These are phyloP conservation scores for Cetradonia linearis DNA, from an alignment of 495 filamentous ascomycete genomes.

Conservation along the genomic window DNA sequence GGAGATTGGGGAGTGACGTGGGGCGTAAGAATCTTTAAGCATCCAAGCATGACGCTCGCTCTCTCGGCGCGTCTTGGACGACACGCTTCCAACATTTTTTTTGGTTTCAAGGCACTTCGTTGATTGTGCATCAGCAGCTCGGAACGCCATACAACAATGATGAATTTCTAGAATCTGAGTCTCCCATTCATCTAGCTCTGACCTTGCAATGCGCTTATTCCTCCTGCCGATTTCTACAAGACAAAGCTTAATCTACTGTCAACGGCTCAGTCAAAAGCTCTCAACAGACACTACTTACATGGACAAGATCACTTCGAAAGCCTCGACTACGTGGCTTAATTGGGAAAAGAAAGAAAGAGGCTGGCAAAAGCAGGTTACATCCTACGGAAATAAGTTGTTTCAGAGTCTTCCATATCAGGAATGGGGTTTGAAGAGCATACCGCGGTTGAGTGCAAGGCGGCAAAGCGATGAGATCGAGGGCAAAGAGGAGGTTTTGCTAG, in stretches of 20 bases:
- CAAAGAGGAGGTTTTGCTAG: constrained; percentile 58
- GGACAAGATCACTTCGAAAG: constrained; percentile 58
- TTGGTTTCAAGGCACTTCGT: background rate
- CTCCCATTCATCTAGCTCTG: background rate
- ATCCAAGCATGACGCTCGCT: background rate
- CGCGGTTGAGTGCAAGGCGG: constrained; percentile 61
- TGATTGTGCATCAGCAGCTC: background rate
- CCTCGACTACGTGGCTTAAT: constrained; percentile 60
- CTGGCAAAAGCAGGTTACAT: constrained; percentile 79
- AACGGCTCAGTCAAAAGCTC: constrained; percentile 47
- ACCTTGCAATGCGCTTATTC: constrained; percentile 73
- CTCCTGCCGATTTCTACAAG: constrained; percentile 88
- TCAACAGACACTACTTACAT: constrained; percentile 42
- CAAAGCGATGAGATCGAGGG: constrained; percentile 52
- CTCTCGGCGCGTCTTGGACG: background rate
- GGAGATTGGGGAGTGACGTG: background rate
- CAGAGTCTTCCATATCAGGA: constrained; percentile 89
- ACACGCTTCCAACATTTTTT: background rate
- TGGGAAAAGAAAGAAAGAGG: constrained; percentile 79
- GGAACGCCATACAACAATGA: background rate
- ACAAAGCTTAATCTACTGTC: constrained; percentile 87
- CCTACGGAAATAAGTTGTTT: constrained; percentile 75
- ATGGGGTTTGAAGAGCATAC: constrained; percentile 94
- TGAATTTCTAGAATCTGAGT: too few relatives aligned
- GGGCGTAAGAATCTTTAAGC: background rate